A percentile compares a stretch with the other conserved stretches of the same genome.
Evolutionary conservation across 495 filamentous ascomycete species (phyloP).

Genomic region (Hamigera avellanea): DNA sequence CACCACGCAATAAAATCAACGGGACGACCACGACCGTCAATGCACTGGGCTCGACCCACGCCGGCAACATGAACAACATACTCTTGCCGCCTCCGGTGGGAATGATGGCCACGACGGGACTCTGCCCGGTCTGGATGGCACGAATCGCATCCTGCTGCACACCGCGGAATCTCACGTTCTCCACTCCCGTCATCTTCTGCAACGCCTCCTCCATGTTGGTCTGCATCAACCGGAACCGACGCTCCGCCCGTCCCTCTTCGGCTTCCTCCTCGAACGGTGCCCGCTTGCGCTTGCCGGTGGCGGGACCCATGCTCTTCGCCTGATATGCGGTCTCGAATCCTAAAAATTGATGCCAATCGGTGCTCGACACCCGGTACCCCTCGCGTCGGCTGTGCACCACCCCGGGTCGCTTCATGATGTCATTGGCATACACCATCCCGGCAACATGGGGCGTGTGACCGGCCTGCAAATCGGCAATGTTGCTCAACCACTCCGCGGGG

Average conservation of each 20-base stretch:
- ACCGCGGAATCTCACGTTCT: conserved; percentile 2
- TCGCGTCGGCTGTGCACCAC: neutral
- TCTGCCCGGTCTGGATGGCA: conserved; percentile 2
- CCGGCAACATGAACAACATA: conserved; percentile 14
- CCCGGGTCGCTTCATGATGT: conserved; percentile 1
- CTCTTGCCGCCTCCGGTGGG: conserved; percentile 9
- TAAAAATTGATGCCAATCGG: neutral
- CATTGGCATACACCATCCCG: conserved; percentile 3
- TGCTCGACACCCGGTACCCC: neutral
- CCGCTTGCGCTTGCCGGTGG: neutral
- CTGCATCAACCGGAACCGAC: neutral
- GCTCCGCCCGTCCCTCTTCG: neutral
- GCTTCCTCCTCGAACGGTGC: neutral
- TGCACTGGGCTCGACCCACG: neutral
- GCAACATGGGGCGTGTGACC: conserved; percentile 1
- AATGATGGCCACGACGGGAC: conserved; percentile 11
- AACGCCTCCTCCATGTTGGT: conserved; percentile 7
- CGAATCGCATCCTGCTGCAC: neutral
- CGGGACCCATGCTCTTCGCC: neutral
- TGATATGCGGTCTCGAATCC: neutral
- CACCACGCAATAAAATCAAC: conserved; percentile 6
- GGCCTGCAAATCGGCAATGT: neutral
- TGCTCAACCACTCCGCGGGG: neutral
- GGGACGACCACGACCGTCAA: conserved; percentile 9
- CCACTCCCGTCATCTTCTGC: conserved; percentile 4